phyloP scores from a whole-genome alignment of 345 rosid species.

The Eucalyptus tenuipes region DNA sequence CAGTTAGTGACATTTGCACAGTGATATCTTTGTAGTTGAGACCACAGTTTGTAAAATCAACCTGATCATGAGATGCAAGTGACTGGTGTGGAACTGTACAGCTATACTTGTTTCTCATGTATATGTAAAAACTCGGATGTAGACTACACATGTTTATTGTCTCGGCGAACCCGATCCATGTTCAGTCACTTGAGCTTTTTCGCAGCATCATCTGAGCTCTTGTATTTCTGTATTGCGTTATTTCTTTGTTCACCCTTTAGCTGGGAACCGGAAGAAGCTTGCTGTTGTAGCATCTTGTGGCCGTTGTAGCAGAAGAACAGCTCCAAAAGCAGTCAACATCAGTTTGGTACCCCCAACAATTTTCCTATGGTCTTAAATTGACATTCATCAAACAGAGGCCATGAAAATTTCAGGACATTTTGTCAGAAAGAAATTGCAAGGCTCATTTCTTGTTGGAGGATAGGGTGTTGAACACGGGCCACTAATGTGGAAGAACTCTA shows the following conservation, averaged over 20 bases:
- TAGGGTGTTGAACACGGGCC: neutral
- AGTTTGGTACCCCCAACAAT: neutral
- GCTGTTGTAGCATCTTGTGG: neutral
- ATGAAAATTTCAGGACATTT: neutral
- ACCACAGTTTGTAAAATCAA: neutral
- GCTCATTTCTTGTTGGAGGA: neutral
- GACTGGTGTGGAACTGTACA: neutral
- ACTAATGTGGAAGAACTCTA: neutral
- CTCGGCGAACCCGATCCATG: neutral
- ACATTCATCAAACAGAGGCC: neutral
- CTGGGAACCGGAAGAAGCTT: neutral
- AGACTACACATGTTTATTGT: neutral
- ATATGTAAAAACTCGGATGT: neutral
- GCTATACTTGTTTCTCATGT: neutral
- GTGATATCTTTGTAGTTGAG: neutral
- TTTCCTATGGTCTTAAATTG: neutral
- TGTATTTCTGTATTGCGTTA: neutral
- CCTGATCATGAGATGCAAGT: neutral
- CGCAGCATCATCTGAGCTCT: neutral
- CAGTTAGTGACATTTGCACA: neutral
- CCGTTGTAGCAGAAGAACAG: neutral
- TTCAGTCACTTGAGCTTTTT: neutral
- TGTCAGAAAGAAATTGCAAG: neutral
- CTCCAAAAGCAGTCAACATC: neutral
- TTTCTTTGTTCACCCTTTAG: neutral